A percentile compares a stretch with the other conserved stretches of the same genome.
Evolutionary conservation across 225 moss, liverwort and hornwort species (phyloP).

Genomic region (Polytrichum formosum): DNA sequence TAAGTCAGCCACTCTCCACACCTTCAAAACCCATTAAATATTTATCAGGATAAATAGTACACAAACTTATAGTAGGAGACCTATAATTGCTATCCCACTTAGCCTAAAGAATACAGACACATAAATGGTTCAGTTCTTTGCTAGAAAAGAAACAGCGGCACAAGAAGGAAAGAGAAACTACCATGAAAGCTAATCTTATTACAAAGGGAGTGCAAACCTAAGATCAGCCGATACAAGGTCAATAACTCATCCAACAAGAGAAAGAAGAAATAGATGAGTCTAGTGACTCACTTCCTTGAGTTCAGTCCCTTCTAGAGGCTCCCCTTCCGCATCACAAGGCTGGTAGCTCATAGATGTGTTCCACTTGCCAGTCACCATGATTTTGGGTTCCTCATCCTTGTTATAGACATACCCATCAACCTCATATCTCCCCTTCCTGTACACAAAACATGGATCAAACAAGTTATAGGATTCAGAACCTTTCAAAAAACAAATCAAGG

Average conservation of each 20-base stretch:
- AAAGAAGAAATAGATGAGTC: not conserved
- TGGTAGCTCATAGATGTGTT: constrained; percentile 73
- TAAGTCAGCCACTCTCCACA: constrained; percentile 71
- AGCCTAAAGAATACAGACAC: too few relatives aligned
- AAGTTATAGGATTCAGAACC: too few relatives aligned
- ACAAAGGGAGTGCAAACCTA: not conserved
- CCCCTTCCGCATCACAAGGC: constrained; percentile 91
- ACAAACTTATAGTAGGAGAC: too few relatives aligned
- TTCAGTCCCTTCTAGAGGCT: constrained; percentile 76
- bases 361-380: constrained; percentile 96
- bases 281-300: constrained; percentile 60
- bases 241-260: not conserved
- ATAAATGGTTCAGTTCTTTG: too few relatives aligned
- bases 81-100: too few relatives aligned
- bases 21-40: constrained; percentile 23
- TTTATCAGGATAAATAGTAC: not conserved
- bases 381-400: constrained; percentile 88
- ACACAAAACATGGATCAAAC: not conserved
- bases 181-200: not conserved
- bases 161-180: not conserved
- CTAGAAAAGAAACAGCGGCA: not conserved
- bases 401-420: constrained; percentile 92
- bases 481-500: too few relatives aligned
- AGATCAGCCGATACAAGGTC: not conserved
- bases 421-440: constrained; percentile 81